Percentiles rank a stretch among this genome's conserved stretches.
phyloP scores from a whole-genome alignment of 1,284 basidiomycete species.

The Paramarasmius palmivorus region DNA sequence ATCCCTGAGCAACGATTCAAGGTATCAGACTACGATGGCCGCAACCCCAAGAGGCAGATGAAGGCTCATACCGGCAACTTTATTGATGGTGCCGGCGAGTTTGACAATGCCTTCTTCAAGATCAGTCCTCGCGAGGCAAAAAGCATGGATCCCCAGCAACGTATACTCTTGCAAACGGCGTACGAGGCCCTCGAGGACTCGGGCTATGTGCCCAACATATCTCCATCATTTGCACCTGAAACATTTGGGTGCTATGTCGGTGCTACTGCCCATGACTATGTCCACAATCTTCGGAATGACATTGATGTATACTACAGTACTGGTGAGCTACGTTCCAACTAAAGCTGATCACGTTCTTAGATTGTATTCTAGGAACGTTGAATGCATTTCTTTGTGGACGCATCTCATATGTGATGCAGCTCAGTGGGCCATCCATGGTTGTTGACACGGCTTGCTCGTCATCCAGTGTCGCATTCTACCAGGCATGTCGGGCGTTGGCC shows the following conservation, averaged over 20 bases:
- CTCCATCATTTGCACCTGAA: conserved; percentile 48
- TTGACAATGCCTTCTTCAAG: conserved; percentile 71
- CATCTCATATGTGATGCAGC: conserved; percentile 64
- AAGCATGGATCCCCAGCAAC: conserved; percentile 75
- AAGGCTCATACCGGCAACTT: conserved; percentile 64
- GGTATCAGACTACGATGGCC: conserved; percentile 36
- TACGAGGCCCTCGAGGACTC: conserved; percentile 69
- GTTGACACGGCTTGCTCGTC: conserved; percentile 75
- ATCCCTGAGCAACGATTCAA: conserved; percentile 61
- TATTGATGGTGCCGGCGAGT: conserved; percentile 51
- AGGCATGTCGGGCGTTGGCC: conserved; percentile 62
- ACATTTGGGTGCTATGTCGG: conserved; percentile 67
- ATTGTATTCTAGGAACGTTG: conserved; percentile 52
- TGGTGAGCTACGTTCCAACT: conserved; percentile 38
- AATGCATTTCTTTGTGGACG: conserved; percentile 69
- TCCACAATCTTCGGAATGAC: conserved; percentile 58
- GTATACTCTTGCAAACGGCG: conserved; percentile 62
- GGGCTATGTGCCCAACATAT: conserved; percentile 63
- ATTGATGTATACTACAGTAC: conserved; percentile 72
- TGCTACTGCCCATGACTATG: conserved; percentile 66
- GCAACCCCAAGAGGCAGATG: conserved; percentile 38
- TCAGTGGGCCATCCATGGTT: conserved; percentile 68
- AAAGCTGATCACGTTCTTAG: conserved; percentile 1
- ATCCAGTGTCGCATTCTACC: conserved; percentile 66
- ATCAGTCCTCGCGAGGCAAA: conserved; percentile 71